Evolutionary conservation across 2,329 filamentous ascomycete species (phyloP), one percentile per base, ranked within the genome.

Genomic region (Cladobotryum mycophilum): DNA sequence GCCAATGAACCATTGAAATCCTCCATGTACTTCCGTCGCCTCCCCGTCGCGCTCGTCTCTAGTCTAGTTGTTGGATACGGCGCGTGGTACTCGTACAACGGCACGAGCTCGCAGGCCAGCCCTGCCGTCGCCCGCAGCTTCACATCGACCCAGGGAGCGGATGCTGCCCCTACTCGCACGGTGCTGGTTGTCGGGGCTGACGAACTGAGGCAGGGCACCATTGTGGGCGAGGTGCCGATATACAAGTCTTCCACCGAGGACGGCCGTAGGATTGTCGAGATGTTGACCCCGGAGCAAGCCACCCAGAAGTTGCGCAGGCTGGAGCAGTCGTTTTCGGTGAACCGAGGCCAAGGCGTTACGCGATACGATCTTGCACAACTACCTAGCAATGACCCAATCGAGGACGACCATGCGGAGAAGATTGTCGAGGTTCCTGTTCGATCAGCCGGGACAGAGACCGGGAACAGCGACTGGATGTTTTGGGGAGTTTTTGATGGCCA

Each of bases 401-500:
- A 99, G 72, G 93, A 99, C 64, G 95, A 99, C 64, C 93, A 99
- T 65, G 88, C 91, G 47, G 93, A 99, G 73, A 95, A 96, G 78
- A 96, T 97, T 62, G 89, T 99, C 43, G 89, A 97, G 68, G 82
- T 96, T 8, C 86, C 89, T 4, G 78, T 79, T 48, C 79, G 61
- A 70, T 79, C 64, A 70, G 61, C 56, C 34, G 63, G 61, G 20
- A 67, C 77, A 12, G 37, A 54, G 41, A 45, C 20, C 36, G 76
- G 78, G 15, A 82, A 76, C 53, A 88, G 81, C 55, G 95, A 99
- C 69, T 99, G 93, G 93, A 97, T 97, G 90, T 99, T 99, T 68
- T 99, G 95, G 93, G 93, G 91, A 52, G 91, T 99, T 15, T 99
- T 97, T 68, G 93, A 99, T 65, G 93, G 93, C 1, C 93, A 99